A percentile compares a stretch with the other conserved stretches of the same genome.
phyloP scores from a whole-genome alignment of 192 early-diverging fungal species.

The Funneliformis geosporum region DNA sequence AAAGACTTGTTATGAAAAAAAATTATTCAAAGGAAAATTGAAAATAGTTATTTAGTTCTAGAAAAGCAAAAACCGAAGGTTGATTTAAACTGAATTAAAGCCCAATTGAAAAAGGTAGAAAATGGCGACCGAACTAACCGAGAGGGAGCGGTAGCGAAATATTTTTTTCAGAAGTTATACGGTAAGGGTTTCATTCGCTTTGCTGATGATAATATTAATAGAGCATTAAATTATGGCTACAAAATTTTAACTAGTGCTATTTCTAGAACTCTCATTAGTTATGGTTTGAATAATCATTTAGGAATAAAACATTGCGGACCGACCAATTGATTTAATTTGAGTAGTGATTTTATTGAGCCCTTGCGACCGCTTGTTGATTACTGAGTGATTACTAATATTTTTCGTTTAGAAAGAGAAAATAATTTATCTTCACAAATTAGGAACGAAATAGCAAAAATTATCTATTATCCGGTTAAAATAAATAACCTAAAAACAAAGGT shows the following conservation, averaged over 20 bases:
- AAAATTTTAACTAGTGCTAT: not conserved
- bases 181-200: not conserved
- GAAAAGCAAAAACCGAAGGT: not conserved
- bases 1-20: not conserved
- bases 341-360: constrained; percentile 8
- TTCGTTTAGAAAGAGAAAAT: not conserved
- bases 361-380: not conserved
- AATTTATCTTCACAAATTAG: not conserved
- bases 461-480: not conserved
- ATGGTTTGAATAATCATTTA: not conserved
- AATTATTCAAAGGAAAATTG: not conserved
- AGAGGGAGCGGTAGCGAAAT: not conserved
- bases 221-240: not conserved
- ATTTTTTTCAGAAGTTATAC: not conserved
- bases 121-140: not conserved
- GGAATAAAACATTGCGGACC: constrained; percentile 1
- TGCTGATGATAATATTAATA: not conserved
- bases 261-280: not conserved
- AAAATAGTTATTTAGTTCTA: constrained; percentile 1
- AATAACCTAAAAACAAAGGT: not conserved
- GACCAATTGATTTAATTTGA: constrained; percentile 3
- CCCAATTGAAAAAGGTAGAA: not conserved
- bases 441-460: not conserved
- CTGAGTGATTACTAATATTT: not conserved
- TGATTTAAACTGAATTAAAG: not conserved